Conservation (phyloP, 495 filamentous ascomycete genomes). For the Xanthoparmelia taractica region DNA sequence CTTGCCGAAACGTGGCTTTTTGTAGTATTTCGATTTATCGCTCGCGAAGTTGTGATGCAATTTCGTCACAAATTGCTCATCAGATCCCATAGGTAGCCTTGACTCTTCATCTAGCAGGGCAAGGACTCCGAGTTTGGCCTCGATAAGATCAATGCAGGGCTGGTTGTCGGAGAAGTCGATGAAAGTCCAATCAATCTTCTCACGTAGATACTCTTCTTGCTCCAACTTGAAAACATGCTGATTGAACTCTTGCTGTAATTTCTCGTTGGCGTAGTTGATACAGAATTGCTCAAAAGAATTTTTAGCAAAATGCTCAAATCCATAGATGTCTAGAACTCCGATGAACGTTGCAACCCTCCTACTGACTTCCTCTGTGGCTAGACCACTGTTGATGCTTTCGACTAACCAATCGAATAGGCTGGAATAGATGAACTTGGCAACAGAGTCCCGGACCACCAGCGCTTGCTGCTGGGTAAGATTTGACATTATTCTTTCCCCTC, state of each 20-base stretch:
- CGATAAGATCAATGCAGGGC: constrained; percentile 98
- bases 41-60: constrained; percentile 87
- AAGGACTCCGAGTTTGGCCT: constrained; percentile 89
- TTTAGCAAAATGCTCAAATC: constrained; percentile 98
- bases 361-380: constrained; percentile 84
- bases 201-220: constrained; percentile 94
- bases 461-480: constrained; percentile 93
- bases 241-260: constrained; percentile 98
- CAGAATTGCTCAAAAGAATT: constrained; percentile 99
- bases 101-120: constrained; percentile 95
- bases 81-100: constrained; percentile 89
- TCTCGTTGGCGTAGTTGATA: constrained; percentile 99
- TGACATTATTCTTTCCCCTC: constrained; percentile 95
- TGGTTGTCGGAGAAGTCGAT: constrained; percentile 99
- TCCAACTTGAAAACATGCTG: constrained; percentile 99
- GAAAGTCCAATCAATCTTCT: constrained; percentile 98
- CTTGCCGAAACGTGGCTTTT: constrained; percentile 95
- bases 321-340: constrained; percentile 98
- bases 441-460: constrained; percentile 89
- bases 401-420: constrained; percentile 98
- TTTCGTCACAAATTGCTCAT: constrained; percentile 96
- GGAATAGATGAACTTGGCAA: constrained; percentile 98
- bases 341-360: constrained; percentile 86
- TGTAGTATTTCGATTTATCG: constrained; percentile 95
- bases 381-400: constrained; percentile 81